Base-by-base conservation (phyloP, 1,284 basidiomycete genomes). In the Cryptococcus jaspeensis region DNA sequence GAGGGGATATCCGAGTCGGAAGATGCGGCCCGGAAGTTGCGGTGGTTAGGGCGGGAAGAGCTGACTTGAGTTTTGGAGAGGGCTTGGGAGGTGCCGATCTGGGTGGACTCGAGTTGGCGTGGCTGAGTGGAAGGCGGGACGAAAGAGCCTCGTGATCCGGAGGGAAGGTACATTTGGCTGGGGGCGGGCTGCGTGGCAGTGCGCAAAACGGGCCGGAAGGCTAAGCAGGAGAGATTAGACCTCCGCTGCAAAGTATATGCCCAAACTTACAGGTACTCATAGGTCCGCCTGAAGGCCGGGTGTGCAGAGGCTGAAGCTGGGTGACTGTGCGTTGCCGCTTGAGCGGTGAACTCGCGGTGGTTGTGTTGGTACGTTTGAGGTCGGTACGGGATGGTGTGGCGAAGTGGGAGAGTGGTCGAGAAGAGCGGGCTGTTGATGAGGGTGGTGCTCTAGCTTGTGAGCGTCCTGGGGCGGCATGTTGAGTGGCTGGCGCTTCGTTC, bases 221-320 rank as follows among this genome's bases (percentile, higher is more conserved):
- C 16, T 20, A 40, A 36, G 8, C 20, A 43, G 32, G 12, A 37
- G 15, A 20, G 15, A 39, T 18, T 5, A 20, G 16, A 15, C 35
- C 6, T 18, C 6, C 16, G n/a, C n/a, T 13, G 8, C 28, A 32
- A 12, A 15, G 2, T 22, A 20, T 13, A n/a, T 42, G 12, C 23
- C 22, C 7, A 48, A 28, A 46, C 55, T 53, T 23, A 53, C 56
- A 20, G 15, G 40, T 52, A 7, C 13, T n/a, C 13, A 53, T n/a
- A n/a, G 51, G 46, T 38, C 36, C 45, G n/a, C 16, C 12, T 12
- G 56, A 53, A 2, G 38, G 3, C 35, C 40, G 45, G 1, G 20
- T 12, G n/a, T 41, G 37, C 18, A 46, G 25, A 7, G 46, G 50
- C 20, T 32, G 7, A 5, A 58, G 40, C 39, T 58, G 38, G 12